phyloP scores from a whole-genome alignment of 331 rosid species.

The Quercus lobata region DNA sequence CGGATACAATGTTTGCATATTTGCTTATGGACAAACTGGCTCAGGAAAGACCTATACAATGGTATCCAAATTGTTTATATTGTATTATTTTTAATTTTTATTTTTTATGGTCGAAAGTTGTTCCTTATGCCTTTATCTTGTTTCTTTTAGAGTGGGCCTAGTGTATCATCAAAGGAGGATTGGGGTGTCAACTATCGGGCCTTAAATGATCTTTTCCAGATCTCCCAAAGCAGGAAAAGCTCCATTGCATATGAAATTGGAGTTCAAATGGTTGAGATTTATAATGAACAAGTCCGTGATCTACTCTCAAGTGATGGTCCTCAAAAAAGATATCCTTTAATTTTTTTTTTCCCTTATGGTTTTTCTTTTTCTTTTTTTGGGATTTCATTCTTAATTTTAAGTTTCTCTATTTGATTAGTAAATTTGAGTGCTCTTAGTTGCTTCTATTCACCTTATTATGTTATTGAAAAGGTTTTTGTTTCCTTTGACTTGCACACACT shows the following conservation, averaged over 20 bases:
- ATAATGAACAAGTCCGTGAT: constrained; percentile 98
- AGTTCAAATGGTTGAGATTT: constrained; percentile 99
- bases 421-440: background rate
- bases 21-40: constrained; percentile 84
- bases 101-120: background rate
- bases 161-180: constrained; percentile 60
- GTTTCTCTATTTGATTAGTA: background rate
- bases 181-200: constrained; percentile 99
- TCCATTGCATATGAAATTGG: constrained; percentile 85
- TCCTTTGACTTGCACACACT: constrained; percentile 98
- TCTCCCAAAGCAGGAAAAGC: constrained; percentile 75
- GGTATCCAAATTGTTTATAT: constrained; percentile 44
- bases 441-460: background rate
- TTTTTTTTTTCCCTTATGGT: background rate
- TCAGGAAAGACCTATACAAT: constrained; percentile 90
- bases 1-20: constrained; percentile 91
- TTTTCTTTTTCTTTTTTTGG: background rate
- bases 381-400: background rate
- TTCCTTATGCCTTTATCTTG: constrained; percentile 14
- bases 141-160: constrained; percentile 76
- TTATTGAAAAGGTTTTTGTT: constrained; percentile 17
- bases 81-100: background rate
- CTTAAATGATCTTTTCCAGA: constrained; percentile 84
- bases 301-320: constrained; percentile 69
- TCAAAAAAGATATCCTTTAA: constrained; percentile 94